Conservation (phyloP, 2,329 filamentous ascomycete genomes). For the Cladophialophora psammophila region DNA sequence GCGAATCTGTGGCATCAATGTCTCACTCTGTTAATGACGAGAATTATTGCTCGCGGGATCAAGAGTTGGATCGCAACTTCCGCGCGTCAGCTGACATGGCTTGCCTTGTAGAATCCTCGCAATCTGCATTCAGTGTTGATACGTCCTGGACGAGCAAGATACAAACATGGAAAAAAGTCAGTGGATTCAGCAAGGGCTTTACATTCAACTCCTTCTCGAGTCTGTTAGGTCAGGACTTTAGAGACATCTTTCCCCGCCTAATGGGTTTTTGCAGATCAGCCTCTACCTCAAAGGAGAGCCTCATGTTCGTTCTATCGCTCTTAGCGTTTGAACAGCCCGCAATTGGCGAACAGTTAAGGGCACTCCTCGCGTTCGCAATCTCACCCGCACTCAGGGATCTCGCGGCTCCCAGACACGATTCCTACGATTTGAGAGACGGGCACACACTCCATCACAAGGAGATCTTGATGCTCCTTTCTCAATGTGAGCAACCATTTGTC, state of each 20-base stretch:
- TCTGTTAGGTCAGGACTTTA: conserved; percentile 15
- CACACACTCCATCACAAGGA: conserved; percentile 2
- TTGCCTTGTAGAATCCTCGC: conserved; percentile 11
- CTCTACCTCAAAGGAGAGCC: conserved; percentile 5
- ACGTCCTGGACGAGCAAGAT: conserved; percentile 12
- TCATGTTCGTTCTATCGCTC: conserved; percentile 25
- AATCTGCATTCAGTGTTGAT: conserved; percentile 20
- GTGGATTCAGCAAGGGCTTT: conserved; percentile 23
- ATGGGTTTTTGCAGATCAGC: conserved; percentile 22
- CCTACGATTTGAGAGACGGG: conserved; percentile 25
- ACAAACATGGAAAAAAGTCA: conserved; percentile 12
- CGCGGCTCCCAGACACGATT: conserved; percentile 9
- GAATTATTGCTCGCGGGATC: conserved; percentile 28
- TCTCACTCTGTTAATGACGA: conserved; percentile 1
- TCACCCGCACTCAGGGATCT: conserved; percentile 16
- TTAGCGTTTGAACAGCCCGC: conserved; percentile 22
- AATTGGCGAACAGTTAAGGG: not conserved
- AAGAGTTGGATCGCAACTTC: not conserved
- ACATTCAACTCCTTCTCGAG: conserved; percentile 11
- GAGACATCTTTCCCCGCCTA: conserved; percentile 16
- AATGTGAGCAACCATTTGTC: conserved; percentile 16
- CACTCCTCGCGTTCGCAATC: conserved; percentile 24
- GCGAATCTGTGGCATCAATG: not conserved
- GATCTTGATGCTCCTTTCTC: conserved; percentile 11
- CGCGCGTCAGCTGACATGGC: conserved; percentile 14